Evolutionary conservation across 305 asterid species (phyloP).

Genomic region (Rubia peregrina): DNA sequence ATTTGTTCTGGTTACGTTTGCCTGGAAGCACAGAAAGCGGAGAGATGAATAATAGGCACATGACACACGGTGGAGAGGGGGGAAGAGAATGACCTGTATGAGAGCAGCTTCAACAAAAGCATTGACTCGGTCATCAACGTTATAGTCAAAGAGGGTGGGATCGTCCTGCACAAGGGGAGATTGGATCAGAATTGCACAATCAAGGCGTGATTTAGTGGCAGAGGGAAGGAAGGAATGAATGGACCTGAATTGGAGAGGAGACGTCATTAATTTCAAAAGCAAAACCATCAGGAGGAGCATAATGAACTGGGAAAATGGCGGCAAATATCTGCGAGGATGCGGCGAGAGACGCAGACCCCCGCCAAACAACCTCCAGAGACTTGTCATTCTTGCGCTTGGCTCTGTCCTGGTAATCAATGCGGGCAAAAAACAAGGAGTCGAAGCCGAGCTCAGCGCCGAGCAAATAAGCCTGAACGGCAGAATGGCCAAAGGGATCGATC

Average conservation of each 20-base stretch:
- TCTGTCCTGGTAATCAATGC: conserved; percentile 92
- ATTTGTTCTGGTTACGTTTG: conserved; percentile 69
- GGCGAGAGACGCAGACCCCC: conserved; percentile 69
- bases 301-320: conserved; percentile 65
- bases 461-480: conserved; percentile 84
- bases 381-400: conserved; percentile 52
- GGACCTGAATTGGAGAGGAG: conserved; percentile 70
- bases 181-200: too few species aligned
- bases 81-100: conserved; percentile 41
- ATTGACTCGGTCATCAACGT: conserved; percentile 70
- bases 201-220: too few species aligned
- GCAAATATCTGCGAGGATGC: conserved; percentile 86
- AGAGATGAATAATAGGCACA: conserved; percentile 14
- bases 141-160: conserved; percentile 60
- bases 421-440: conserved; percentile 83
- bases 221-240: not conserved
- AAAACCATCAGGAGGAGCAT: conserved; percentile 75
- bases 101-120: conserved; percentile 80
- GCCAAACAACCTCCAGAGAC: conserved; percentile 78
- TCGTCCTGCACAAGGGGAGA: conserved; percentile 49
- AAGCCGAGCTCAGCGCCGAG: conserved; percentile 89
- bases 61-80: not conserved
- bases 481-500: conserved; percentile 88
- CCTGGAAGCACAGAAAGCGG: conserved; percentile 36
- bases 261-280: conserved; percentile 67